Base-by-base conservation (phyloP, 768 basidiomycete species). In the Kwoniella sp. region DNA sequence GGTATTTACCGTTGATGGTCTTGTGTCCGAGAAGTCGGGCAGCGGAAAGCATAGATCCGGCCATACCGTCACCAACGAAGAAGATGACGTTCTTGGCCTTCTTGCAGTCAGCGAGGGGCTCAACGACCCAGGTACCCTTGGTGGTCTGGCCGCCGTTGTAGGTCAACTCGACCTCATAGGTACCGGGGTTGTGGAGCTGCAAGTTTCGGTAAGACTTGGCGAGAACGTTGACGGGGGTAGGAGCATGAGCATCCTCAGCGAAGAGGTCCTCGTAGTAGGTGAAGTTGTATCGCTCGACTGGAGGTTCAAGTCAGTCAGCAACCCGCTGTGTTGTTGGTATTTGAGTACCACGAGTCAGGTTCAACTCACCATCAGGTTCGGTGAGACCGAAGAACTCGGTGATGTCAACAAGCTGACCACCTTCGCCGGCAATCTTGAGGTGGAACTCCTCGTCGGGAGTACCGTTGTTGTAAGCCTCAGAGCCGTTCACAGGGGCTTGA, bases 1-100 rank as follows among this genome's bases (percentile, higher is more conserved):
- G 71, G 72, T 81, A 81, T 51, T 77, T 73, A 26, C 81, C 80
- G 65, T 79, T 81, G 72, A 81, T 72, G 10, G 69, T 72, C 72
- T 81, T 82, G 77, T 82, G 81, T 1, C 74, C 81, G 15, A 82
- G 63, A 40, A 82, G 63, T 12, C 81, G 71, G 9, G 81, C 81
- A 29, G 81, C 81, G 10, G 80, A 76, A 52, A 80, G 68, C 77
- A 76, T 77, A 12, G 64, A 64, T 24, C 61, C 51, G 15, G 71
- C 72, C 77, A 78, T 73, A 37, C 72, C 63, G 25, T 65, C 64
- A 7, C 78, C 78, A 26, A 82, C 67, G 58, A 82, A 79, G 46
- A 82, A 60, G 61, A 81, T 77, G 29, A 80, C 71, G 61, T 81
- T 81, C 76, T 81, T 81, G 44, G 80, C 80, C 62, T 67, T 69